A percentile compares a stretch with the other conserved stretches of the same genome.
Evolutionary conservation across 129 eudicot genomes (phyloP).

Genomic region (Ambrosia trifida): DNA sequence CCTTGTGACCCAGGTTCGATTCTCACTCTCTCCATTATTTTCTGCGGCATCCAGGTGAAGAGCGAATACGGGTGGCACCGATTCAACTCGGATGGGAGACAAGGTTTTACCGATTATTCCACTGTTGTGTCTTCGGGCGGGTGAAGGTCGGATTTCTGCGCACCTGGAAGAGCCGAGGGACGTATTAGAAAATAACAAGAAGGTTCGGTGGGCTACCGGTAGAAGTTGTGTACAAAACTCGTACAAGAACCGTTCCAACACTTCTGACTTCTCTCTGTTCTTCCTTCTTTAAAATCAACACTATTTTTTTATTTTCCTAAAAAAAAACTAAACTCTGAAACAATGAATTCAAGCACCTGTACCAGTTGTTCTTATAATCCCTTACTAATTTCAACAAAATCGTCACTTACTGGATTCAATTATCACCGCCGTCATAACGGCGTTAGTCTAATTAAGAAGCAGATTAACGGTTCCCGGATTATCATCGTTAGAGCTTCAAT

Average conservation of each 20-base stretch:
- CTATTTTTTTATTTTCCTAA: not conserved
- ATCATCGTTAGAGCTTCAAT: constrained; percentile 52
- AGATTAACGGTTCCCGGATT: constrained; percentile 6
- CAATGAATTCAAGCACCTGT: not conserved
- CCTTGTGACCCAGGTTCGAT: too few relatives aligned
- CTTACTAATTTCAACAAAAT: not conserved
- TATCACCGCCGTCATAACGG: not conserved
- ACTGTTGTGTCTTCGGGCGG: too few relatives aligned
- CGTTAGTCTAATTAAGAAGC: not conserved
- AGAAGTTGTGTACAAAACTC: not conserved
- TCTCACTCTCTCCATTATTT: too few relatives aligned
- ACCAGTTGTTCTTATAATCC: not conserved
- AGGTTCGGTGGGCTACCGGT: not conserved
- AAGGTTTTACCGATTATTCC: too few relatives aligned
- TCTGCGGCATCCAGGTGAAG: too few relatives aligned
- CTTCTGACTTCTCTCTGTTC: not conserved
- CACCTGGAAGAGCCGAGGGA: too few relatives aligned
- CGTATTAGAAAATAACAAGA: not conserved
- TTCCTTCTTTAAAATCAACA: not conserved
- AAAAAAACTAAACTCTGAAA: not conserved
- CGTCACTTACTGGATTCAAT: not conserved
- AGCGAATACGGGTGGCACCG: too few relatives aligned
- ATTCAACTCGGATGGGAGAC: too few relatives aligned
- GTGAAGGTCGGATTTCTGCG: too few relatives aligned
- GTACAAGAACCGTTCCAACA: not conserved